Evolutionary conservation across 805 yeast species (phyloP), one percentile per base, ranked within the genome.

Genomic region (Cyberlindnera japonica): DNA sequence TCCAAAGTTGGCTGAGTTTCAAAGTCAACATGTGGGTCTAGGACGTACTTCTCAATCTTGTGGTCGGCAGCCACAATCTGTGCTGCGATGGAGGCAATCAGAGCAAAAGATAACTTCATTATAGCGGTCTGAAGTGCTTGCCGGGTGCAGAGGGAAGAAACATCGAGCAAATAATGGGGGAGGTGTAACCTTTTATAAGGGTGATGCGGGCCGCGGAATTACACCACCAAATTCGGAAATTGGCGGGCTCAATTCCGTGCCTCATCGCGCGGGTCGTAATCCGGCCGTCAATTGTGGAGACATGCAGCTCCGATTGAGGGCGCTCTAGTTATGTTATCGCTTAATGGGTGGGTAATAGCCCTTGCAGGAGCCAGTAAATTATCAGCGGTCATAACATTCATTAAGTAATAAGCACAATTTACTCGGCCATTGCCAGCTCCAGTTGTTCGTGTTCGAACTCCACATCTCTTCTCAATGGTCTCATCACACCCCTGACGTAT

Each of bases 1-100:
- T 75, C 67, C n/a, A 83, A 62, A 6, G 71, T 53, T 2, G 75
- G 71, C n/a, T 46, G 47, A 35, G 50, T 44, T 15, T 42, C 50
- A 19, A 42, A 40, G 27, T 44, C 38, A 24, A 48, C 40, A 10
- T 27, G 23, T 17, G 50, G 50, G 25, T 47, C 50, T 5, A 47
- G 38, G 13, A 47, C 44, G 33, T 43, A 47, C 19, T 47, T 43
- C 30, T 40, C 43, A 27, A 43, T 41, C 38, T 43, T 40, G 37
- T 43, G 48, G 25, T 31, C 21, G 25, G 34, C 38, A 4, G 33
- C 23, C 7, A 43, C 48, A 8, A 43, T 31, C 6, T 44, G 14
- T 6, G 45, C 45, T 10, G 44, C 47, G 19, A 47, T 38, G n/a
- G 47, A 34, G 18, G 44, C 6, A 6, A 43, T 25, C 12, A 41